Percentiles rank a stretch among this genome's conserved stretches.
phyloP scores from a whole-genome alignment of 164 flowering plant species.

The Tetrastigma voinierianum region DNA sequence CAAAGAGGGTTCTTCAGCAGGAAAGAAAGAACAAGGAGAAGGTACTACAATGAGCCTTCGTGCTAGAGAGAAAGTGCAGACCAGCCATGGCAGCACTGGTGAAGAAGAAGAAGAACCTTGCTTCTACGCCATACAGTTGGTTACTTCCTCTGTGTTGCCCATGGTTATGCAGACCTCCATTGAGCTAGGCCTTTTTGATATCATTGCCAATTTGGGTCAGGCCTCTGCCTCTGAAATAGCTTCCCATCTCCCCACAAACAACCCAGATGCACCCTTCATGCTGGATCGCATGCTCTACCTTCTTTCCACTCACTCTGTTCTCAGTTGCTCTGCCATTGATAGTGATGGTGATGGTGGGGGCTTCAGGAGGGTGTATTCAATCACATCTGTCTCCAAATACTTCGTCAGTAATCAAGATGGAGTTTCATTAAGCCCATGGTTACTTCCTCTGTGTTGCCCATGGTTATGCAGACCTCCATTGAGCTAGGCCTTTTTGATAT shows the following conservation, averaged over 20 bases:
- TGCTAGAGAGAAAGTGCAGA: slow-evolving; percentile 5
- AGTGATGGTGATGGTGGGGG: no score
- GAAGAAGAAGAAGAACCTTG: slow-evolving; percentile 14
- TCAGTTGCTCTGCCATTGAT: slow-evolving; percentile 13
- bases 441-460: slow-evolving; percentile 10
- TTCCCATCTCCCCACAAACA: slow-evolving; percentile 7
- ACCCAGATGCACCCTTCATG: slow-evolving; percentile 21
- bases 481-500: slow-evolving; percentile 27
- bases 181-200: slow-evolving; percentile 23
- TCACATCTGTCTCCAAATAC: slow-evolving; percentile 13
- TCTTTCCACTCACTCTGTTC: slow-evolving; percentile 18
- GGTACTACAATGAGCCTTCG: not conserved
- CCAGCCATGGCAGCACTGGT: not conserved
- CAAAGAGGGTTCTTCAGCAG: no score
- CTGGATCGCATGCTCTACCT: slow-evolving; percentile 23
- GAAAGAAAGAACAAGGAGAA: no score
- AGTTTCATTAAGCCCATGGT: slow-evolving; percentile 22
- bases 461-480: slow-evolving; percentile 12
- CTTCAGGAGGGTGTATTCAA: slow-evolving; percentile 19
- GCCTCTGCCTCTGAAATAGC: slow-evolving; percentile 20
- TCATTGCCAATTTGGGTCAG: slow-evolving; percentile 15
- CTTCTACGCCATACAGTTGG: slow-evolving; percentile 18
- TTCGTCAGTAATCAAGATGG: slow-evolving; percentile 23
- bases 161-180: slow-evolving; percentile 16
- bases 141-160: slow-evolving; percentile 7